A percentile compares a stretch with the other conserved stretches of the same genome.
phyloP scores from a whole-genome alignment of 1,284 basidiomycete genomes.

The Ustilago hordei region DNA sequence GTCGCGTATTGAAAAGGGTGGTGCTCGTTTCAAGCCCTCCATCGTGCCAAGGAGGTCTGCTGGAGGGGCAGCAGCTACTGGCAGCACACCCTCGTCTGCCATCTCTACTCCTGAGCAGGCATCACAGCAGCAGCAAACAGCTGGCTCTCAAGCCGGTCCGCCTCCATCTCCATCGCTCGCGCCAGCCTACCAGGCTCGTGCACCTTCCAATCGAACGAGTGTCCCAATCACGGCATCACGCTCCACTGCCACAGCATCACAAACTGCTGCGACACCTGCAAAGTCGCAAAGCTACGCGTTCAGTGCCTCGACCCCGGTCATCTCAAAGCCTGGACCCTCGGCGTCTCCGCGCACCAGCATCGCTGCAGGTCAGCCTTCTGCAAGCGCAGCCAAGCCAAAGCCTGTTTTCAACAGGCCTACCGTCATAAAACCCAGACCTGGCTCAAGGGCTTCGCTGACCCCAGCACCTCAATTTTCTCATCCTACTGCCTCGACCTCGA shows the following conservation, averaged over 20 bases:
- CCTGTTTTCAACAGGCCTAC: slow-evolving; percentile 37
- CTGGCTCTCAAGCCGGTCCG: slow-evolving; percentile 8
- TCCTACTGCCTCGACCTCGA: not conserved
- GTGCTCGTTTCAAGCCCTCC: slow-evolving; percentile 52
- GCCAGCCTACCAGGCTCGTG: slow-evolving; percentile 16
- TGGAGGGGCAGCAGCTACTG: slow-evolving; percentile 15
- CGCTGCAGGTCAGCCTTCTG: slow-evolving; percentile 16
- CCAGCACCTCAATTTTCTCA: slow-evolving; percentile 29
- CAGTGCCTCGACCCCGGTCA: slow-evolving; percentile 36
- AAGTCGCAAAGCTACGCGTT: slow-evolving; percentile 48
- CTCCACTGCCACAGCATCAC: not conserved
- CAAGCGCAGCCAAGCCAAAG: slow-evolving; percentile 17
- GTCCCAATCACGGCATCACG: slow-evolving; percentile 4
- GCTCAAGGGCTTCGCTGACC: slow-evolving; percentile 40
- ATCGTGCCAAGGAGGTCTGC: slow-evolving; percentile 44
- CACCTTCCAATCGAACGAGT: slow-evolving; percentile 33
- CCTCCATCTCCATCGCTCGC: slow-evolving; percentile 31
- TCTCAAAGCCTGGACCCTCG: slow-evolving; percentile 17
- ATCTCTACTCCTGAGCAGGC: slow-evolving; percentile 5
- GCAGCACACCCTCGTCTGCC: slow-evolving; percentile 7
- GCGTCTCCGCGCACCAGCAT: slow-evolving; percentile 14
- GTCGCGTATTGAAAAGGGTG: slow-evolving; percentile 56
- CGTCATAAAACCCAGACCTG: slow-evolving; percentile 41
- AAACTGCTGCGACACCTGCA: not conserved
- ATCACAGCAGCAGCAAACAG: slow-evolving; percentile 18